Conservation (phyloP, 202 grass and related monocot genomes). For the Zizania palustris region DNA sequence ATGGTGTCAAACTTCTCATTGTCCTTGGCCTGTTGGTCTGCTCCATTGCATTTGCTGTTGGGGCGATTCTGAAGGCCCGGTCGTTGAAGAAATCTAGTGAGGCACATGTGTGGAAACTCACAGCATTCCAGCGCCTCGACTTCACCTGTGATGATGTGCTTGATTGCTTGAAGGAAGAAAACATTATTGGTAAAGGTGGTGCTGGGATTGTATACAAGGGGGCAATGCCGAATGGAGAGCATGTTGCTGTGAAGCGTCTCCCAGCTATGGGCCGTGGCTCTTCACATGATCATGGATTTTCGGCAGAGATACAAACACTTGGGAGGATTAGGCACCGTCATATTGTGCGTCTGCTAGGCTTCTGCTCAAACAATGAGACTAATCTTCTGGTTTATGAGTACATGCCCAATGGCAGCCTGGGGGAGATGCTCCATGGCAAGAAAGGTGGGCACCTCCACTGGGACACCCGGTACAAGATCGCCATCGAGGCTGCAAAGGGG, state of each 20-base stretch:
- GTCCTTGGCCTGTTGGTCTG: conserved; percentile 78
- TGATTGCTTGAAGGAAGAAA: conserved; percentile 91
- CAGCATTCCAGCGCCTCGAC: conserved; percentile 92
- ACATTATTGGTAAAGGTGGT: conserved; percentile 97
- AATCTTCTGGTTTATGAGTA: conserved; percentile 95
- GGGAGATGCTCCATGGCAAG: conserved; percentile 84
- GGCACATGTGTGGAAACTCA: conserved; percentile 82
- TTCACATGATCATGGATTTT: conserved; percentile 97
- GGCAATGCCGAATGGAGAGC: conserved; percentile 73
- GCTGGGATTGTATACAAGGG: conserved; percentile 98
- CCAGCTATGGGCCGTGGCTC: conserved; percentile 74
- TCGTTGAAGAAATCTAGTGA: conserved; percentile 88
- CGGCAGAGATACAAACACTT: conserved; percentile 93
- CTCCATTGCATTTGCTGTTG: conserved; percentile 80
- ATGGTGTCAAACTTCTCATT: conserved; percentile 80
- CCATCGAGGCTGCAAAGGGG: conserved; percentile 62
- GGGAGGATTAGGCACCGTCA: conserved; percentile 96
- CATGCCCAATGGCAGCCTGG: conserved; percentile 97
- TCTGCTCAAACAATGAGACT: conserved; percentile 97
- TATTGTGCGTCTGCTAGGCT: conserved; percentile 87
- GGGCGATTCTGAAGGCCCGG: conserved; percentile 78
- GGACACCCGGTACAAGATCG: conserved; percentile 65
- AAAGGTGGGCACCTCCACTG: conserved; percentile 56
- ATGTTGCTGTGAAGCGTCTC: conserved; percentile 91
- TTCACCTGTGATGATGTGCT: conserved; percentile 93